These are phyloP conservation scores for Ceratocystis huliohia DNA, from an alignment of 2,329 filamentous ascomycete genomes.

Conservation along the genomic window DNA sequence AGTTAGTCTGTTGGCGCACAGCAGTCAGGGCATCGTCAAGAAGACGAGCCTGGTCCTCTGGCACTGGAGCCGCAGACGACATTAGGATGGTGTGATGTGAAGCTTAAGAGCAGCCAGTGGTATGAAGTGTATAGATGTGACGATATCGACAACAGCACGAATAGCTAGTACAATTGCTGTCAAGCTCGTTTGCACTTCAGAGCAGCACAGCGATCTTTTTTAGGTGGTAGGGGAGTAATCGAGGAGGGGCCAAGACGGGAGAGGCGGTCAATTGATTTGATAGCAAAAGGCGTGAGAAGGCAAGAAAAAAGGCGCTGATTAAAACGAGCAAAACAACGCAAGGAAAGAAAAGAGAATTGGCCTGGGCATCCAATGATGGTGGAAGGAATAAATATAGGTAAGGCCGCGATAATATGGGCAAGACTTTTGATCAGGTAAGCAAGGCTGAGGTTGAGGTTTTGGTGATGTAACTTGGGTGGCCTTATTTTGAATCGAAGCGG, in stretches of 20 bases:
- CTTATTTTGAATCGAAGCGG: background rate
- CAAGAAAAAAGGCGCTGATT: conserved; percentile 7
- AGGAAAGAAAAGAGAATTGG: background rate
- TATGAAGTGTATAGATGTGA: background rate
- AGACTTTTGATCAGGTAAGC: background rate
- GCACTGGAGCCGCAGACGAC: conserved; percentile 43
- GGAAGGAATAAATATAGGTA: background rate
- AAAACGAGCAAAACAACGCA: conserved; percentile 5
- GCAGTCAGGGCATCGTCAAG: conserved; percentile 94
- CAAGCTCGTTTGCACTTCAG: too few species aligned
- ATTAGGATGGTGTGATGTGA: conserved; percentile 24
- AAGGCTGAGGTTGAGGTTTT: background rate
- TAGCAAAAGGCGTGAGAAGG: background rate
- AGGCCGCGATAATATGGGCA: background rate
- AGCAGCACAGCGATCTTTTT: too few species aligned
- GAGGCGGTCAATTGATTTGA: conserved; percentile 8
- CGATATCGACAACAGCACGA: too few species aligned
- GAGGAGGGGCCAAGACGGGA: background rate
- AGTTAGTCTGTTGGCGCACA: conserved; percentile 87
- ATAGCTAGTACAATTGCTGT: too few species aligned
- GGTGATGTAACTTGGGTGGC: background rate
- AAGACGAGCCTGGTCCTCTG: conserved; percentile 77
- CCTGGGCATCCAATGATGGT: background rate
- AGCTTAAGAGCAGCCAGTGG: background rate
- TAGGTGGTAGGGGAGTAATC: background rate